Base-by-base conservation (phyloP, 78 protist genomes). In the Bodo saltans region DNA sequence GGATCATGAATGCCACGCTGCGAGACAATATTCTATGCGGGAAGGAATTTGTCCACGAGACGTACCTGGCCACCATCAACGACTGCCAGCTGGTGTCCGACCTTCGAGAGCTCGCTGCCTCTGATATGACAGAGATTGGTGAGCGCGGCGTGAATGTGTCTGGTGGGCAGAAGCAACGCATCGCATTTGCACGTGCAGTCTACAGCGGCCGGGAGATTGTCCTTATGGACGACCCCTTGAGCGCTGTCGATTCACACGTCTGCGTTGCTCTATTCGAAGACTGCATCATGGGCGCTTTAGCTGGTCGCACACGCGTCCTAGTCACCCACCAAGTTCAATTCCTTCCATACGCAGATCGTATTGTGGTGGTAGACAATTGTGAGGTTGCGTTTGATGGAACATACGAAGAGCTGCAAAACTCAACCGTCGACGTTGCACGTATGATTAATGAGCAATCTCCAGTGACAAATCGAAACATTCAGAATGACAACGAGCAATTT, bases 1-100 rank as follows among this genome's bases (percentile, higher is more conserved):
- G 96, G 97, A 88, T 94, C 80, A 23, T 68, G 68, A 85, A 91
- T 75, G 93, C 88, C 68, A 91, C 97, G n/a, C 73, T 97, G 27
- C 81, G 91, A 0, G 96, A 90, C 34, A 97, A 97, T 84, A 86
- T 97, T 52, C 72, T 79, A 3, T 88, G 17, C 40, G 88, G 93
- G 67, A 25, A 27, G 47, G 60, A 26, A 23, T 1, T 32, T 29
- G 3, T 3, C 60, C 72, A 42, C 38, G 1, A 1, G 32, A 27
- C 33, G 74, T 78, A 78, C 72, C 70, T 26, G 39, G 23, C n/a
- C 21, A 3, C 39, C 34, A 30, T 40, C 25, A 29, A 11, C 26
- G 35, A 1, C n/a, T 72, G 81, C 25, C 78, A 53, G 30, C 83
- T 87, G 68, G 21, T 2, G 41, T 12, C 79, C 33, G 91, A 88